These are phyloP conservation scores for Zalerion maritima DNA, from an alignment of 495 filamentous ascomycete species.

Conservation along the genomic window DNA sequence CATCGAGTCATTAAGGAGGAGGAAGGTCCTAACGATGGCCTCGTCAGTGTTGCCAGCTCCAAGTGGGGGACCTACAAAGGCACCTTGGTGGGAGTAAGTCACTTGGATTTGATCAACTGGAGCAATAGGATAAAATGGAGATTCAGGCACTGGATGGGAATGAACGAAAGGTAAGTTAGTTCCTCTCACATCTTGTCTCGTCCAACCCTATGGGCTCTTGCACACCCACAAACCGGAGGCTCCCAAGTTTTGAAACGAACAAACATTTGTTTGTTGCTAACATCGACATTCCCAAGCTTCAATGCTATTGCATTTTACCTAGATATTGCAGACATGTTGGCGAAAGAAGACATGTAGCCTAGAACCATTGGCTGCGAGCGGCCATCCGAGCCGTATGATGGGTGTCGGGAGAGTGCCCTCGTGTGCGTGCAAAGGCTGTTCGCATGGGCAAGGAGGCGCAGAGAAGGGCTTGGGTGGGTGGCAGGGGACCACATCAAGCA, in stretches of 20 bases:
- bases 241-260: too few species aligned
- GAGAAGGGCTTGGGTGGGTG: too few species aligned
- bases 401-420: too few species aligned
- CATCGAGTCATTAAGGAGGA: conserved; percentile 50
- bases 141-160: conserved; percentile 50
- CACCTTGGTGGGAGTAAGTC: conserved; percentile 74
- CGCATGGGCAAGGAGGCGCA: too few species aligned
- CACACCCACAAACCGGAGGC: conserved; percentile 8
- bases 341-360: conserved; percentile 48
- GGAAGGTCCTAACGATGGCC: conserved; percentile 84
- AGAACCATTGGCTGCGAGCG: not conserved
- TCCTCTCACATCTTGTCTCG: conserved; percentile 1
- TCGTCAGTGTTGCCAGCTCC: conserved; percentile 77
- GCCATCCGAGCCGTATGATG: too few species aligned
- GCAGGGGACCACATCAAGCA: too few species aligned
- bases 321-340: conserved; percentile 75
- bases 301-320: conserved; percentile 95
- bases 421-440: too few species aligned
- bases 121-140: conserved; percentile 68
- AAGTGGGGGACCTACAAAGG: conserved; percentile 90
- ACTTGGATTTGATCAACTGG: conserved; percentile 95
- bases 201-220: conserved; percentile 3
- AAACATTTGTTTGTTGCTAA: too few species aligned
- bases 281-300: too few species aligned
- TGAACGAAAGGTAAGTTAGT: conserved; percentile 47